Base-by-base conservation (phyloP, 2,329 filamentous ascomycete genomes). In the Ambrosiella beaveri region DNA sequence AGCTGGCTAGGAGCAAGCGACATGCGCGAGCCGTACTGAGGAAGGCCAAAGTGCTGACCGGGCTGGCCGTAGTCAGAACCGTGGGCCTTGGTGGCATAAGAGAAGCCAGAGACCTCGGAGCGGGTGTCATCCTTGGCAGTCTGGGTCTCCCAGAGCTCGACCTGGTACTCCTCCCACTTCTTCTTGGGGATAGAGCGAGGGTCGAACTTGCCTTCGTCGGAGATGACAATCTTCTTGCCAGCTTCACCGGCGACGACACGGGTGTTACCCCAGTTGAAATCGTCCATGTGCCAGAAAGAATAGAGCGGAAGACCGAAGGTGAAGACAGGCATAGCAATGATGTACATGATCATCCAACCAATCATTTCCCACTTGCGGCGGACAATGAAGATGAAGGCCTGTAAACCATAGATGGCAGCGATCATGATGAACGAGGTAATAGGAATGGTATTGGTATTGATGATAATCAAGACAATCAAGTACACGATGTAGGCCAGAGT, bases 311-410 rank as follows among this genome's bases (percentile, higher is more conserved):
- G 78, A 60, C 80, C 89, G 62, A 95, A 88, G 49, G 87, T 84
- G 77, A 95, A 98, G 63, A 98, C 80, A 0, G 91, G 91, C 62
- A 95, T 86, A 57, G 93, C 91, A 37, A 93, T 62, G 61, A 98
- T 80, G 71, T 98, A 98, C 62, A 98, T 82, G 64, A 98, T 76
- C 89, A 98, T 96, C 93, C 93, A 98, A 40, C 91, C 93, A 64
- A 98, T 85, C 91, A 97, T 97, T 70, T 98, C 91, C 93, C 93
- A 98, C 74, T 96, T 96, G 66, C 91, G 86, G 60, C 88, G 86
- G 59, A 96, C 67, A 65, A 97, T 95, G 75, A 98, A 98, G 69
- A 98, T 96, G 67, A 97, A 84, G 49, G 87, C 91, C 67, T 98
- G 93, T 12, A 98, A 74, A 81, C 93, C 93, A 69, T 97, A 98